phyloP scores from a whole-genome alignment of 768 basidiomycete species.

The Suillus bovinus region DNA sequence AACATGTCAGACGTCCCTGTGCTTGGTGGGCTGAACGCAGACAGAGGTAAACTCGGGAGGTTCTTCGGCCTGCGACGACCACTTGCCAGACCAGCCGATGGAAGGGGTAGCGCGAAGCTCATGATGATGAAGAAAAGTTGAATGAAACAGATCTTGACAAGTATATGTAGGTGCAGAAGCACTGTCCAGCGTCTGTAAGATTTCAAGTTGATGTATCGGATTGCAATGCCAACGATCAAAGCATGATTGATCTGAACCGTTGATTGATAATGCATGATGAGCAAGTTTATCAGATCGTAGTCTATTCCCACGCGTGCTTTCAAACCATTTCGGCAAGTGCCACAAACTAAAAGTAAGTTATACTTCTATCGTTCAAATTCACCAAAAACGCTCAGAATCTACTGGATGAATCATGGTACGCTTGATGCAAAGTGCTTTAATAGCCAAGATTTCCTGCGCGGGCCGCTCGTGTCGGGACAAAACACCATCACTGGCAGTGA shows the following conservation, averaged over 20 bases:
- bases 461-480: not conserved
- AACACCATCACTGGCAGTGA: not conserved
- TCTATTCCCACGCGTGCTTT: not conserved
- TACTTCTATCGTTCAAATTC: no score
- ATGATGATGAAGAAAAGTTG: slow-evolving; percentile 5
- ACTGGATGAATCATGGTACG: not conserved
- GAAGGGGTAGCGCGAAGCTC: slow-evolving; percentile 22
- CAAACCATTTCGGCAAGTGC: not conserved
- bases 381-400: not conserved
- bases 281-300: not conserved
- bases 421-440: not conserved
- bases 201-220: not conserved
- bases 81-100: slow-evolving; percentile 43
- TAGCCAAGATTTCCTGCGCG: not conserved
- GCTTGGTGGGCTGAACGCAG: slow-evolving; percentile 74
- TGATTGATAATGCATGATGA: not conserved
- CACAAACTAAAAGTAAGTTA: no score
- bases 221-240: slow-evolving; percentile 8
- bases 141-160: not conserved
- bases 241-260: not conserved
- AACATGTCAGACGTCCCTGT: slow-evolving; percentile 67
- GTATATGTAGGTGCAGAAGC: not conserved
- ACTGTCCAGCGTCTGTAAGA: not conserved
- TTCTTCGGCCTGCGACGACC: slow-evolving; percentile 66
- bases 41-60: slow-evolving; percentile 71